Conservation (phyloP, 2,329 filamentous ascomycete species). For the Phialophora macrospora region DNA sequence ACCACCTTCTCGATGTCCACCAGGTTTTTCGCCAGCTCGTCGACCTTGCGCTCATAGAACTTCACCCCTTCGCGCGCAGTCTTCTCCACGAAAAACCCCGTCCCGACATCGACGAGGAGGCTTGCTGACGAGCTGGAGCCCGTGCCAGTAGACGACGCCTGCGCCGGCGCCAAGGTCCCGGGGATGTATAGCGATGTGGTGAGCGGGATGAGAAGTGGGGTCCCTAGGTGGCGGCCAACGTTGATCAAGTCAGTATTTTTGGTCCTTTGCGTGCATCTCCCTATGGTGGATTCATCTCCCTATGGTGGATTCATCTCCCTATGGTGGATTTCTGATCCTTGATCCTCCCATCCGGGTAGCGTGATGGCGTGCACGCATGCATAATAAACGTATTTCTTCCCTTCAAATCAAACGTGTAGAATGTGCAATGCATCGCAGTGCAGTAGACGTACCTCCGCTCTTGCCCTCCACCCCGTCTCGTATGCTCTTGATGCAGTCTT, state of each 20-base stretch:
- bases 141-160: neutral
- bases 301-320: too few relatives aligned
- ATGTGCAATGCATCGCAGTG: neutral
- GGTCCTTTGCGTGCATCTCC: neutral
- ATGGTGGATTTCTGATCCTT: neutral
- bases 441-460: constrained; percentile 28
- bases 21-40: constrained; percentile 67
- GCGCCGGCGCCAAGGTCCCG: constrained; percentile 72
- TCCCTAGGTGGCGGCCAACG: constrained; percentile 38
- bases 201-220: constrained; percentile 80
- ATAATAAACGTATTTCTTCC: neutral
- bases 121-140: neutral
- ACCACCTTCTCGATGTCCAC: constrained; percentile 71
- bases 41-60: constrained; percentile 72
- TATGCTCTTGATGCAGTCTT: constrained; percentile 83
- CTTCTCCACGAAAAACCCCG: constrained; percentile 95
- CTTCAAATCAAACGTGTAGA: neutral
- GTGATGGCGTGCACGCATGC: neutral
- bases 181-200: constrained; percentile 95
- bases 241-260: neutral
- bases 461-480: constrained; percentile 57
- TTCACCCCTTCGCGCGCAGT: constrained; percentile 63
- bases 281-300: too few relatives aligned
- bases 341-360: neutral
- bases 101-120: constrained; percentile 86